Base-by-base conservation (phyloP, 1,139 yeast genomes). In the Yamadazyma diospyri region DNA sequence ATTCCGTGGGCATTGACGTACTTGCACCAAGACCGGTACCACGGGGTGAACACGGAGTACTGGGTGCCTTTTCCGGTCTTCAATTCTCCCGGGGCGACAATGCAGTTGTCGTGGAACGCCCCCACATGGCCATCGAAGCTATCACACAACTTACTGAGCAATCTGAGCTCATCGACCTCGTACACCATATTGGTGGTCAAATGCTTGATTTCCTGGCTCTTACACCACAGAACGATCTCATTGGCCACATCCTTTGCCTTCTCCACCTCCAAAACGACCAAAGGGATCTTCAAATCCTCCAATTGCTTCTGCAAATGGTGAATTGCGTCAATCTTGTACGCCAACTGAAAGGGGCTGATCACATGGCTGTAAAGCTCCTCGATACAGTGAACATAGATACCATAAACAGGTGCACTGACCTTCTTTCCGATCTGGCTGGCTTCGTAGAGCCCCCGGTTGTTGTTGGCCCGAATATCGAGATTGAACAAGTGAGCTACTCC, bases 1-100 rank as follows among this genome's bases (percentile, higher is more conserved):
- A 27, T 27, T 2, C 24, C 13, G 8, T 17, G 7, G 12, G 23
- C 4, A 22, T 29, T 25, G 5, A 28, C 31, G 12, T 20, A 14
- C 11, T 39, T 38, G 19, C 21, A 14, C 81, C 81, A 76, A 11
- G 64, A 61, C 33, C 59, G 61, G 47, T 60, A 72, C 74, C 74
- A 76, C 0, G 79, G 78, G 4, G 77, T 64, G 45, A 73, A 76
- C 4, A 73, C 74, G 2, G 72, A 63, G 37, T 64, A 71, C 27
- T 68, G 76, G 2, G 68, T 59, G 1, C 76, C 75, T 36, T 64
- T 63, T 1, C 57, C 50, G 0, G 76, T 60, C 5, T 49, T 52
- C 32, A 76, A 48, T 6, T 43, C 45, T 1, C 71, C 69, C 0
- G 80, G 81, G 14, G 52, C 51, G 6, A 73, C 69, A 8, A 71